phyloP scores from a whole-genome alignment of 2,329 filamentous ascomycete species.

The Cercospora berteroae region DNA sequence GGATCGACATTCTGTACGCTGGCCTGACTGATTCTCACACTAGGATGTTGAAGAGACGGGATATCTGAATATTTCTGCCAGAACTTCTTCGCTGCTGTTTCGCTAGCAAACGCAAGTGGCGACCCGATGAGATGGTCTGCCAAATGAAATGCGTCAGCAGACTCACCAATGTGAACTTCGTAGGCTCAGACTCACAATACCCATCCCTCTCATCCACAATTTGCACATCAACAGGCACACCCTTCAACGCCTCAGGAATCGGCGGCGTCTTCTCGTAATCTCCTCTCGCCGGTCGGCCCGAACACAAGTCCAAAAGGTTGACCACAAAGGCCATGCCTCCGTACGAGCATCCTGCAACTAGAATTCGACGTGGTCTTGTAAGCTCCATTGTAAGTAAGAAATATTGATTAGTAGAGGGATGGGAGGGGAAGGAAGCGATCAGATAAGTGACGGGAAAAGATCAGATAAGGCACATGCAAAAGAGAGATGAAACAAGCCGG shows the following conservation, averaged over 20 bases:
- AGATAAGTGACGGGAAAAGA: conserved; percentile 4
- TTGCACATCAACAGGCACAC: conserved; percentile 61
- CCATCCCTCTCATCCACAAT: conserved; percentile 78
- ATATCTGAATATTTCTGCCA: conserved; percentile 71
- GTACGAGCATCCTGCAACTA: conserved; percentile 21
- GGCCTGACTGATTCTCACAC: conserved; percentile 65
- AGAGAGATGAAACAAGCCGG: conserved; percentile 1
- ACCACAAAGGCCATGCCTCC: conserved; percentile 20
- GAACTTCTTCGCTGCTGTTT: conserved; percentile 61
- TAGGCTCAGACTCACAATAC: too few species aligned
- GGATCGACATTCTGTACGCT: conserved; percentile 61
- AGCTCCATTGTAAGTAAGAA: not conserved
- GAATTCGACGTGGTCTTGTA: conserved; percentile 4
- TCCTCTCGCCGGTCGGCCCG: conserved; percentile 12
- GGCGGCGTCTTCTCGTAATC: conserved; percentile 15
- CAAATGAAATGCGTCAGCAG: not conserved
- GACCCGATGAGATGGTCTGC: conserved; percentile 73
- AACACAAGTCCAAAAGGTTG: conserved; percentile 20
- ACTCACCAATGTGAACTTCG: too few species aligned
- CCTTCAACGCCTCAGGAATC: conserved; percentile 16
- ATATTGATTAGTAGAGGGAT: not conserved
- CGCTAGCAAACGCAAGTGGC: conserved; percentile 66
- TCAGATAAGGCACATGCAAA: conserved; percentile 12
- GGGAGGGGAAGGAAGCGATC: not conserved
- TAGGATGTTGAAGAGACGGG: conserved; percentile 61